A percentile compares a stretch with the other conserved stretches of the same genome.
These are phyloP conservation scores for Pseudoscleropodium purum DNA, from an alignment of 225 moss, liverwort and hornwort genomes.

Conservation along the genomic window DNA sequence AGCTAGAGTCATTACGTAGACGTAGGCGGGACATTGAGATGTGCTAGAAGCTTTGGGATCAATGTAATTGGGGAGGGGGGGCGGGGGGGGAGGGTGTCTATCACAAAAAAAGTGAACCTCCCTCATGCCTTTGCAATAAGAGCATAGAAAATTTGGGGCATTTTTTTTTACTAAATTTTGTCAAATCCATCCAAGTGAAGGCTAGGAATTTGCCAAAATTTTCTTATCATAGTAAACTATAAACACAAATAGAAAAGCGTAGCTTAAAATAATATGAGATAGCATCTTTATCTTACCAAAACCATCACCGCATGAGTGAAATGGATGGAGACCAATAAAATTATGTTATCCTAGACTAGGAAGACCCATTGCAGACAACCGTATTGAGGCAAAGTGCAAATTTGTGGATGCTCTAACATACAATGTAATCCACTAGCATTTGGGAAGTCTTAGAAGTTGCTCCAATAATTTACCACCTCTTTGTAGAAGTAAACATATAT, in stretches of 20 bases:
- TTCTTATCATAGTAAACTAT: neutral
- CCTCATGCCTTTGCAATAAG: rapidly evolving
- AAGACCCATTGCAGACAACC: rapidly evolving
- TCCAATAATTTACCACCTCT: rapidly evolving
- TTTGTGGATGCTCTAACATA: rapidly evolving
- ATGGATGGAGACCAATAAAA: neutral
- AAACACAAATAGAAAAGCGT: neutral
- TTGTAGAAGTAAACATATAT: rapidly evolving
- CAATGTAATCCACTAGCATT: neutral
- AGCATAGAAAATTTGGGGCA: neutral
- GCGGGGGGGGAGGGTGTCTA: too few relatives aligned
- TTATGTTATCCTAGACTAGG: rapidly evolving
- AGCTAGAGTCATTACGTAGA: rapidly evolving
- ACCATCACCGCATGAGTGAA: neutral
- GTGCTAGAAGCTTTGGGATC: rapidly evolving
- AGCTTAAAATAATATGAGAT: neutral
- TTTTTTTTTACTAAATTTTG: rapidly evolving
- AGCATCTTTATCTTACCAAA: neutral
- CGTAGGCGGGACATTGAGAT: rapidly evolving
- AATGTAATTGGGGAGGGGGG: rapidly evolving
- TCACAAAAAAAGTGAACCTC: rapidly evolving
- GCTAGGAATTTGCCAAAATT: neutral
- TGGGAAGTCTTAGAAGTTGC: neutral
- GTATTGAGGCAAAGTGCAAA: rapidly evolving
- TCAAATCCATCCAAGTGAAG: neutral